Conservation (phyloP, 2,329 filamentous ascomycete species). For the Xylariaceae sp. region DNA sequence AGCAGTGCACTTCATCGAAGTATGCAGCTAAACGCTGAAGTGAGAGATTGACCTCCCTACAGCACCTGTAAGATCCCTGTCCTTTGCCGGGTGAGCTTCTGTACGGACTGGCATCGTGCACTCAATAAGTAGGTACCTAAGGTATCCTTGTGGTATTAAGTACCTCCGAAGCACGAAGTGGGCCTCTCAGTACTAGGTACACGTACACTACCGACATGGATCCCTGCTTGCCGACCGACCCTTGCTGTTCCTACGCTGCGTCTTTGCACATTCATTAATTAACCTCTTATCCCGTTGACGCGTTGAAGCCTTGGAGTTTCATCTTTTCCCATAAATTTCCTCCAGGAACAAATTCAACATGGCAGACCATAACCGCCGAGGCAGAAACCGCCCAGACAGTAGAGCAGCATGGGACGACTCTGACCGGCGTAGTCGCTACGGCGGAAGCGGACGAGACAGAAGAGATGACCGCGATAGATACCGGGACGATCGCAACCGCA, state of each 20-base stretch:
- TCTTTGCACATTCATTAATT: background rate
- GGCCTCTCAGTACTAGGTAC: background rate
- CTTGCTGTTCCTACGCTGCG: background rate
- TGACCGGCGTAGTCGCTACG: constrained; percentile 36
- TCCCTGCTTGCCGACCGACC: background rate
- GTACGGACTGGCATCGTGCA: too few species aligned
- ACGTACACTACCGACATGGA: too few species aligned
- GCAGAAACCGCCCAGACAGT: constrained; percentile 45
- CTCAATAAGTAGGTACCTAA: too few species aligned
- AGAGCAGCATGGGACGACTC: constrained; percentile 58
- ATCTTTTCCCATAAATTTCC: background rate
- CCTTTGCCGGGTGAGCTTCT: too few species aligned
- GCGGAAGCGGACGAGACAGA: constrained; percentile 24
- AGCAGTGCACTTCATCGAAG: too few species aligned
- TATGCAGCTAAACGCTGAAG: too few species aligned
- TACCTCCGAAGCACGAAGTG: background rate
- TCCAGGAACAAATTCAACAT: constrained; percentile 32
- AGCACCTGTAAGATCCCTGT: too few species aligned
- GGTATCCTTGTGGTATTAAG: background rate
- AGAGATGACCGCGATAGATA: constrained; percentile 30
- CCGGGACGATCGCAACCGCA: constrained; percentile 30
- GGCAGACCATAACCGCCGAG: constrained; percentile 46
- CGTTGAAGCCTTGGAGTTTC: background rate
- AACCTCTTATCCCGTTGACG: background rate
- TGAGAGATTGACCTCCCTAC: too few species aligned